These are phyloP conservation scores for Plantago elongata DNA, from an alignment of 257 asterid species.

Conservation along the genomic window DNA sequence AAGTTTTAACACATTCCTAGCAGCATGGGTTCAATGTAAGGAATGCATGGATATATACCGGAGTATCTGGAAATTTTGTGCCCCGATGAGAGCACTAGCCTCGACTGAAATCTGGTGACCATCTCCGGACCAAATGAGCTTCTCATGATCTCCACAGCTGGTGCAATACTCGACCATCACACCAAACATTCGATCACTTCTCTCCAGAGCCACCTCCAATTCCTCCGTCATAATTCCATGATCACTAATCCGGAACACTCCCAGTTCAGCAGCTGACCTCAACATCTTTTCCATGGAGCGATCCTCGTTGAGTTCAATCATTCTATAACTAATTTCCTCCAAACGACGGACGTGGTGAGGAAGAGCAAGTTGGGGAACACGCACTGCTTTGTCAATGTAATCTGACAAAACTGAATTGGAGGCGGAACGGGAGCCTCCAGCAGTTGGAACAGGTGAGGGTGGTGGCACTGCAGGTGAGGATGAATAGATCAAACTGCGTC, in stretches of 20 bases:
- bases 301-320: constrained; percentile 20
- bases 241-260: constrained; percentile 29
- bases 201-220: constrained; percentile 27
- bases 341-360: constrained; percentile 27
- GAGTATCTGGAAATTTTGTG: constrained; percentile 29
- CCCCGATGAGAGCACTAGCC: constrained; percentile 36
- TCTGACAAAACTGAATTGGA: constrained; percentile 27
- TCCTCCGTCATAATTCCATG: constrained; percentile 50
- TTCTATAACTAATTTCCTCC: constrained; percentile 31
- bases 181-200: constrained; percentile 39
- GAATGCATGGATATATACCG: constrained; percentile 26
- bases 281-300: constrained; percentile 26
- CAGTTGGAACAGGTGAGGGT: constrained; percentile 45
- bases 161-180: constrained; percentile 27
- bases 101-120: constrained; percentile 21
- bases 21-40: too few relatives aligned
- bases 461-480: constrained; percentile 23
- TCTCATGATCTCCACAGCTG: constrained; percentile 40
- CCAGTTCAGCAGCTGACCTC: constrained; percentile 37
- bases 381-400: constrained; percentile 24
- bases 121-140: constrained; percentile 32
- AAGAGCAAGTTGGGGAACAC: constrained; percentile 45
- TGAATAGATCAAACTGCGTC: constrained; percentile 1
- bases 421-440: constrained; percentile 40
- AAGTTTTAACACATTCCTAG: too few relatives aligned